These are phyloP conservation scores for Rhizophagus sp. DNA, from an alignment of 192 early-diverging fungal species.

Conservation along the genomic window DNA sequence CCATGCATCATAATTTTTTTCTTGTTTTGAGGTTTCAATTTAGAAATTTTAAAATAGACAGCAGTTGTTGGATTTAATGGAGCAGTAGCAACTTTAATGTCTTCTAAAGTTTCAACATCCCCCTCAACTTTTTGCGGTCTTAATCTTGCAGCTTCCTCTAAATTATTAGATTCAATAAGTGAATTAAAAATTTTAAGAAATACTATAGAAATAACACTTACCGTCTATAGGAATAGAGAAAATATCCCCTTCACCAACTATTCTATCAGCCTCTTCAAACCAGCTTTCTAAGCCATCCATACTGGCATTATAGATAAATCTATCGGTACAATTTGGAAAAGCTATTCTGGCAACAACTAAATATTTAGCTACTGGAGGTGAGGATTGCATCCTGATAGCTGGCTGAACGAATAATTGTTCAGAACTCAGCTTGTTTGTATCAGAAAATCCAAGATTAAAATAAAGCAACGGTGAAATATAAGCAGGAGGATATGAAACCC, in stretches of 20 bases:
- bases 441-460: slow-evolving; percentile 57
- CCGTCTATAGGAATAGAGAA: slow-evolving; percentile 66
- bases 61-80: slow-evolving; percentile 34
- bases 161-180: slow-evolving; percentile 7
- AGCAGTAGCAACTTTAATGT: slow-evolving; percentile 36
- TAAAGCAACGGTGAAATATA: slow-evolving; percentile 58
- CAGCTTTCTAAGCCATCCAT: slow-evolving; percentile 60
- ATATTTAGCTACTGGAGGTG: slow-evolving; percentile 54
- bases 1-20: slow-evolving; percentile 27
- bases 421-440: slow-evolving; percentile 35
- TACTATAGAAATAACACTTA: slow-evolving; percentile 31
- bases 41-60: slow-evolving; percentile 57
- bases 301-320: slow-evolving; percentile 55
- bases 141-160: slow-evolving; percentile 52
- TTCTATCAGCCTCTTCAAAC: slow-evolving; percentile 62
- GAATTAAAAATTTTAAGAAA: not conserved
- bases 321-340: slow-evolving; percentile 60
- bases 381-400: slow-evolving; percentile 13
- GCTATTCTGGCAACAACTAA: slow-evolving; percentile 69
- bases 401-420: slow-evolving; percentile 27
- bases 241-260: slow-evolving; percentile 72
- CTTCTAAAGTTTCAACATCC: slow-evolving; percentile 37
- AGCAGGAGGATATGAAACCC: slow-evolving; percentile 31
- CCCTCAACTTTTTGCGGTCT: slow-evolving; percentile 43
- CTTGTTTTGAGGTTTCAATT: slow-evolving; percentile 27